These are phyloP conservation scores for Phytopythium helicoides DNA, from an alignment of 352 stramenopile species.

Conservation along the genomic window DNA sequence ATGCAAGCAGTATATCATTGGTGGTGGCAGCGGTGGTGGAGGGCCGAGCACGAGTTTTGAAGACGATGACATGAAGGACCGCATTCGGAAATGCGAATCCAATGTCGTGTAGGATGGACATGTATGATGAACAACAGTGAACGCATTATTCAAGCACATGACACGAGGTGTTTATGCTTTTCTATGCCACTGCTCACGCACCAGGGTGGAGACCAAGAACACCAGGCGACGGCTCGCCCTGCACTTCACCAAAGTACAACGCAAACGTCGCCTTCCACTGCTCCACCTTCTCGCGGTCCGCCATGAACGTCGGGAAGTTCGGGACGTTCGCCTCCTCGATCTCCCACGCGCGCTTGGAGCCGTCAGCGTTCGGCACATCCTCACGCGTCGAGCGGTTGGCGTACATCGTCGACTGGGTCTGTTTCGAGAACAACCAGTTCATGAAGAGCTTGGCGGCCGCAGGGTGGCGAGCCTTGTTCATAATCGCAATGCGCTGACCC, in stretches of 20 bases:
- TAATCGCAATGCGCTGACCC: conserved; percentile 22
- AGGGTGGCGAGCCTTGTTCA: conserved; percentile 14
- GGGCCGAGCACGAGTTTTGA: not conserved
- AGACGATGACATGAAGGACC: not conserved
- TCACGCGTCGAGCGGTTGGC: conserved; percentile 2
- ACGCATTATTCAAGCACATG: not conserved
- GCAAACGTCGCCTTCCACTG: conserved; percentile 38
- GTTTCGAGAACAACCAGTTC: conserved; percentile 21
- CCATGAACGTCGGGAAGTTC: conserved; percentile 34
- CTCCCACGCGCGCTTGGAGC: not conserved
- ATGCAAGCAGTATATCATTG: conserved; percentile 49
- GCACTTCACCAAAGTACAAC: conserved; percentile 58
- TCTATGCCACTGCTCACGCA: conserved; percentile 10
- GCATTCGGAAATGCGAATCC: conserved; percentile 4
- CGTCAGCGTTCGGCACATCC: conserved; percentile 1
- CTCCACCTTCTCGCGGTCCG: conserved; percentile 41
- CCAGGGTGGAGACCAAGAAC: conserved; percentile 37
- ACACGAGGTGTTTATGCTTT: no score
- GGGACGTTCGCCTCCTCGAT: conserved; percentile 1
- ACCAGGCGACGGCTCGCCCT: conserved; percentile 34
- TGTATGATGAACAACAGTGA: not conserved
- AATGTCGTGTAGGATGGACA: not conserved
- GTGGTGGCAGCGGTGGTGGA: not conserved
- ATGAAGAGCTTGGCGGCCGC: conserved; percentile 17
- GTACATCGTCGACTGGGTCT: conserved; percentile 1